phyloP scores from a whole-genome alignment of 73 alveolate species.

The Paramecium primaurelia region DNA sequence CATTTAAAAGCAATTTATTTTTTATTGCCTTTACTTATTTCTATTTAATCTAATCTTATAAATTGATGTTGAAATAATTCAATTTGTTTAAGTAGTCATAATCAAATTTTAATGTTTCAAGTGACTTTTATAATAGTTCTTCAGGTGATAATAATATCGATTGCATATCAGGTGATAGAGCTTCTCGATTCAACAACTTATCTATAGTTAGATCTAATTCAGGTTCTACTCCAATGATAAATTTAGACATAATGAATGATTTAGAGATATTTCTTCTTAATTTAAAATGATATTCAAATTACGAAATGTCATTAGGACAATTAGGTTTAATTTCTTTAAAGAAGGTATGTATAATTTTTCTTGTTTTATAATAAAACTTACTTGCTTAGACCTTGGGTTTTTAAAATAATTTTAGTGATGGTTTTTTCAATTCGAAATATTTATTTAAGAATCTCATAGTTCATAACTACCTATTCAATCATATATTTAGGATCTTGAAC shows the following conservation, averaged over 20 bases:
- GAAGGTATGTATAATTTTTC: conserved; percentile 27
- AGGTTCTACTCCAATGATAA: conserved; percentile 30
- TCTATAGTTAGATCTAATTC: neutral
- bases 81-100: conserved; percentile 25
- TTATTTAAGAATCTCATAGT: neutral
- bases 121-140: neutral
- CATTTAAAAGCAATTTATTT: neutral
- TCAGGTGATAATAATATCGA: neutral
- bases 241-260: neutral
- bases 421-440: neutral
- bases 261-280: neutral
- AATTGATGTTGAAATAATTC: conserved; percentile 28
- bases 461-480: conserved; percentile 29
- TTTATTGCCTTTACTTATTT: neutral
- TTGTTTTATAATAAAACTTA: neutral
- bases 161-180: neutral
- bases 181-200: neutral
- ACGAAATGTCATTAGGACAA: conserved; percentile 19
- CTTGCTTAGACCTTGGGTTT: conserved; percentile 33
- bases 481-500: conserved; percentile 1
- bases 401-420: neutral
- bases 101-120: neutral
- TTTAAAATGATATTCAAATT: conserved; percentile 18
- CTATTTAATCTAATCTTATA: neutral
- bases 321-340: conserved; percentile 46